A percentile compares a stretch with the other conserved stretches of the same genome.
Evolutionary conservation across 805 yeast species (phyloP).

Genomic region (Saccharomycopsis vini): DNA sequence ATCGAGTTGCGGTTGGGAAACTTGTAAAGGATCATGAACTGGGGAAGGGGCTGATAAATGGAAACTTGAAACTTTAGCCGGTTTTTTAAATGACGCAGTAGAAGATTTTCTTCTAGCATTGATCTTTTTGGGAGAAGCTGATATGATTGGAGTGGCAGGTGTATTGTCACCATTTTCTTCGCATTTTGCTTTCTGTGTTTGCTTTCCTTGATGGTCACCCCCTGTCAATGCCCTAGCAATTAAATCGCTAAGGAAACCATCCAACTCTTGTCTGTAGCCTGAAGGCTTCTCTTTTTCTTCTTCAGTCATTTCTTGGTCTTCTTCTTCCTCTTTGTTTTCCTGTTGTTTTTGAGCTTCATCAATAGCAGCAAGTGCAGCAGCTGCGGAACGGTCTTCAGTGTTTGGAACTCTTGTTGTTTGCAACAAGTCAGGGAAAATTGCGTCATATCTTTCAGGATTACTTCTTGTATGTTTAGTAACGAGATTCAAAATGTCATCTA

Average conservation of each 20-base stretch:
- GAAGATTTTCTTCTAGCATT: neutral
- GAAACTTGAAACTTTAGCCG: constrained; percentile 11
- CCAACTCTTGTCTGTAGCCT: too few species aligned
- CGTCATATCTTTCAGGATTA: too few species aligned
- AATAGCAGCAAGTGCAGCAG: constrained; percentile 20
- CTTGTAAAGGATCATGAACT: constrained; percentile 33
- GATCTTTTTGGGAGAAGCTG: too few species aligned
- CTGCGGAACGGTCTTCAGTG: constrained; percentile 12
- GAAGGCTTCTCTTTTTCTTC: too few species aligned
- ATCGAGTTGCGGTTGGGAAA: constrained; percentile 36
- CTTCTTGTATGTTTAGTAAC: constrained; percentile 15
- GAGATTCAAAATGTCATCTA: constrained; percentile 17
- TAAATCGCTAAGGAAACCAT: too few species aligned
- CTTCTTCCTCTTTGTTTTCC: constrained; percentile 8
- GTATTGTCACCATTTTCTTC: too few species aligned
- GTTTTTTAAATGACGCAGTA: neutral
- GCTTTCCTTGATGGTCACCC: too few species aligned
- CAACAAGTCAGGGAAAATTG: too few species aligned
- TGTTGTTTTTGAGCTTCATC: constrained; percentile 11
- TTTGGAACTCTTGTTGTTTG: constrained; percentile 7
- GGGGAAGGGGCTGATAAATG: constrained; percentile 27
- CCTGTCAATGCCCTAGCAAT: too few species aligned
- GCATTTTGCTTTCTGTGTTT: too few species aligned
- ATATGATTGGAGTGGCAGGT: too few species aligned
- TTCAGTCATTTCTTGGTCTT: constrained; percentile 8